A percentile compares a stretch with the other conserved stretches of the same genome.
These are phyloP conservation scores for Hortaea sp. DNA, from an alignment of 2,329 filamentous ascomycete genomes.

Conservation along the genomic window DNA sequence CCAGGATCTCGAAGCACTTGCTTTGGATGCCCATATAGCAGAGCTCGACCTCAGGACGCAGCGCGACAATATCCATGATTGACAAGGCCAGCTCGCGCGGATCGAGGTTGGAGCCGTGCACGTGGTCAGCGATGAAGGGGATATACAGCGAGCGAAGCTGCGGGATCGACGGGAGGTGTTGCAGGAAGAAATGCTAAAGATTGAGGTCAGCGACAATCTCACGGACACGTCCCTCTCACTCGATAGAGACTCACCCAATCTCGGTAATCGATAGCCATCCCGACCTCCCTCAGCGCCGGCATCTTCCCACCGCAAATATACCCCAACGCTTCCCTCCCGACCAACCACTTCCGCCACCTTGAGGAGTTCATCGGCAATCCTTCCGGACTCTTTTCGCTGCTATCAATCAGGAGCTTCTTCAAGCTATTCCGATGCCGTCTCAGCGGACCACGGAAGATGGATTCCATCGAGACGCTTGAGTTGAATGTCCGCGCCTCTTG, in stretches of 20 bases:
- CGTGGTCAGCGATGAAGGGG: conserved; percentile 54
- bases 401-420: conserved; percentile 64
- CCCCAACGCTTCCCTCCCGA: conserved; percentile 56
- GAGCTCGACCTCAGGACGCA: conserved; percentile 65
- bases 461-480: conserved; percentile 55
- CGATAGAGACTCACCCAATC: conserved; percentile 56
- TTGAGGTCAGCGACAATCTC: background rate
- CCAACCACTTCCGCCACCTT: conserved; percentile 61
- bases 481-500: conserved; percentile 51
- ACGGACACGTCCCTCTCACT: background rate
- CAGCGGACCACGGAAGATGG: conserved; percentile 61
- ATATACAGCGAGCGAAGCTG: conserved; percentile 64
- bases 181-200: conserved; percentile 64
- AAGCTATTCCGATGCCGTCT: conserved; percentile 62
- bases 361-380: conserved; percentile 28
- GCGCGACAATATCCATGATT: conserved; percentile 65
- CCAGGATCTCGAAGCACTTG: conserved; percentile 76
- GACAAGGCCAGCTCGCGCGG: conserved; percentile 64
- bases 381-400: conserved; percentile 44
- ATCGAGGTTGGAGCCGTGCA: conserved; percentile 45
- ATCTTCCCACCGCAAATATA: conserved; percentile 72
- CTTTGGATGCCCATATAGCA: conserved; percentile 67
- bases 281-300: conserved; percentile 59
- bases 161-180: conserved; percentile 59
- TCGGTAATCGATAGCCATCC: conserved; percentile 61